phyloP scores from a whole-genome alignment of 352 stramenopile genomes.

The Phytopythium mirpurense region DNA sequence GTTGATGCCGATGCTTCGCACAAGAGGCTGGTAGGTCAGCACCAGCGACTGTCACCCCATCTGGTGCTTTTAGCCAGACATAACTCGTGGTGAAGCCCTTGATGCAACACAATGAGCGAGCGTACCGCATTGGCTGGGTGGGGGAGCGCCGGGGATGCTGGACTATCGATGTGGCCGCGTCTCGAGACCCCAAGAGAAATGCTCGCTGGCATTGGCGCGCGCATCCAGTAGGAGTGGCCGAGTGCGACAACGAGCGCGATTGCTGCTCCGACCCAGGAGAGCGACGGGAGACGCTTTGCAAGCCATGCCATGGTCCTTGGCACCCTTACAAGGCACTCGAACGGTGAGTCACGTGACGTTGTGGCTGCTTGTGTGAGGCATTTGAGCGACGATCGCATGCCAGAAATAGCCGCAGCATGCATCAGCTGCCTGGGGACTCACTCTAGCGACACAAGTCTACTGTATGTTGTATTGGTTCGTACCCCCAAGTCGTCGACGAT shows the following conservation, averaged over 20 bases:
- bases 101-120: neutral
- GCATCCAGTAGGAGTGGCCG: neutral
- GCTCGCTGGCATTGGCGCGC: neutral
- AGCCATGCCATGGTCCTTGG: neutral
- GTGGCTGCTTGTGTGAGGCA: too few relatives aligned
- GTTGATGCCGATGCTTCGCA: neutral
- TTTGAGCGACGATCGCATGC: too few relatives aligned
- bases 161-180: neutral
- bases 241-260: neutral
- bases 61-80: neutral
- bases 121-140: neutral
- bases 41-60: neutral
- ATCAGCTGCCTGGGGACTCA: too few relatives aligned
- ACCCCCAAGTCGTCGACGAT: too few relatives aligned
- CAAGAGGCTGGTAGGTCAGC: neutral
- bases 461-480: too few relatives aligned
- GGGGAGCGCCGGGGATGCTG: neutral
- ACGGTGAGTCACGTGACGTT: too few relatives aligned
- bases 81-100: neutral
- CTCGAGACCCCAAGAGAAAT: neutral
- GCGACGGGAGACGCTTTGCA: neutral
- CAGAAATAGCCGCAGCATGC: too few relatives aligned
- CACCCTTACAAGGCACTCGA: too few relatives aligned
- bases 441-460: too few relatives aligned
- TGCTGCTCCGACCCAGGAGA: neutral